Evolutionary conservation across 805 yeast genomes (phyloP).

Genomic region (Wickerhamiella parazyma): DNA sequence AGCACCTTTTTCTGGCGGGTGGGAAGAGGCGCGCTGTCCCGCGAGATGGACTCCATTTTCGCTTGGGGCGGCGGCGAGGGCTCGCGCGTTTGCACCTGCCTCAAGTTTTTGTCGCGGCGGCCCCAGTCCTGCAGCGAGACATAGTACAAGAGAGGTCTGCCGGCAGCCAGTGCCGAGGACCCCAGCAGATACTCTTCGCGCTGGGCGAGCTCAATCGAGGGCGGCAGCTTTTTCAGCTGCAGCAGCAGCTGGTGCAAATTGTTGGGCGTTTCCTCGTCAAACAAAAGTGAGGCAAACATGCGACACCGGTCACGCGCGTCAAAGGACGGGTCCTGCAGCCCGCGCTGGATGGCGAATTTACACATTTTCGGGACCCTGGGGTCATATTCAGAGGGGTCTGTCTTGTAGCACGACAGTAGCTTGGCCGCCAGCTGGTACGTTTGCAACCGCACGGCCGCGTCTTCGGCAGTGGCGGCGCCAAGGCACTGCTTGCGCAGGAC

Average conservation of each 20-base stretch:
- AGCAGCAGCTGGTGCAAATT: slow-evolving; percentile 56
- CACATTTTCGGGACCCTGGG: slow-evolving; percentile 37
- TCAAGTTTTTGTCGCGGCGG: slow-evolving; percentile 16
- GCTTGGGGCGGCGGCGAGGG: neutral
- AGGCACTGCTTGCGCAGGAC: slow-evolving; percentile 46
- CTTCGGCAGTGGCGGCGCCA: slow-evolving; percentile 31
- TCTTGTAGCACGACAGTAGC: slow-evolving; percentile 42
- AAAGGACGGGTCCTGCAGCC: slow-evolving; percentile 58
- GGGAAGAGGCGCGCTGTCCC: neutral
- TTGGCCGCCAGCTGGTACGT: slow-evolving; percentile 64
- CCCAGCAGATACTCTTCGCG: slow-evolving; percentile 21
- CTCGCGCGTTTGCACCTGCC: neutral
- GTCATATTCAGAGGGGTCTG: slow-evolving; percentile 21
- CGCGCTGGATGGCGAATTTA: slow-evolving; percentile 44
- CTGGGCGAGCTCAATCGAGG: slow-evolving; percentile 23
- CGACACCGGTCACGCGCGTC: slow-evolving; percentile 82
- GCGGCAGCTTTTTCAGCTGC: slow-evolving; percentile 65
- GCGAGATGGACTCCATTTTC: neutral
- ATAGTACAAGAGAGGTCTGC: slow-evolving; percentile 24
- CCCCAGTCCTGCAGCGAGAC: slow-evolving; percentile 35
- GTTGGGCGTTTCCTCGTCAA: slow-evolving; percentile 29
- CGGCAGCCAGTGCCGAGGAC: slow-evolving; percentile 22
- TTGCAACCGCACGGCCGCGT: slow-evolving; percentile 50
- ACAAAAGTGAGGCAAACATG: slow-evolving; percentile 46
- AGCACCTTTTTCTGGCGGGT: slow-evolving; percentile 2